Evolutionary conservation across 1,284 basidiomycete genomes (phyloP).

Genomic region (Porogramme epimiltina): DNA sequence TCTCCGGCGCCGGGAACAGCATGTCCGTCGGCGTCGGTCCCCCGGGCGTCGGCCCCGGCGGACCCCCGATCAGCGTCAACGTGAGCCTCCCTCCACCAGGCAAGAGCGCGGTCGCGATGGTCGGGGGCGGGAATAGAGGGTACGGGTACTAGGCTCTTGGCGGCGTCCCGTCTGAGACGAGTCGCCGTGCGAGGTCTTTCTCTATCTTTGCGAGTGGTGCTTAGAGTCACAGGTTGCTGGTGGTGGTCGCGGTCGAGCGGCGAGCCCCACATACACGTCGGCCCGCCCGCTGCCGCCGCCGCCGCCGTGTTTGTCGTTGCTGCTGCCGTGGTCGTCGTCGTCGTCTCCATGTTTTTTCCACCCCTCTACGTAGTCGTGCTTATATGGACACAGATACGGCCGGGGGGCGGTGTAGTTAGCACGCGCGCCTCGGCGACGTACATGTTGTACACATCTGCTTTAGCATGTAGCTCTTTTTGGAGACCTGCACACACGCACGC

Average conservation of each 20-base stretch:
- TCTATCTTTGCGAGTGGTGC: too few species aligned
- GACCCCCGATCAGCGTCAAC: constrained; percentile 46
- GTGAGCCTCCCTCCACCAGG: constrained; percentile 38
- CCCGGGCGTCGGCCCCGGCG: constrained; percentile 17
- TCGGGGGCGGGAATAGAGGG: constrained; percentile 29
- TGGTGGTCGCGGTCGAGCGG: not conserved
- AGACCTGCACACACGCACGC: too few species aligned
- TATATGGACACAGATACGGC: constrained; percentile 2
- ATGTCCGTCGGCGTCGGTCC: constrained; percentile 27
- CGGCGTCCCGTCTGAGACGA: constrained; percentile 59
- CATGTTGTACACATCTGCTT: constrained; percentile 16
- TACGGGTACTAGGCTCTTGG: constrained; percentile 28
- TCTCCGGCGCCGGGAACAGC: constrained; percentile 12
- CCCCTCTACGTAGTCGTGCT: not conserved
- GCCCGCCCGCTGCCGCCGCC: too few species aligned
- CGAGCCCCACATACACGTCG: constrained; percentile 16
- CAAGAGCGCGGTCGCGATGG: constrained; percentile 30
- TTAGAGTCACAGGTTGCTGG: not conserved
- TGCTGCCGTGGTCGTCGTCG: not conserved
- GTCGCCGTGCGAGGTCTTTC: not conserved
- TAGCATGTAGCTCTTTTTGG: too few species aligned
- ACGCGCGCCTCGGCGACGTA: not conserved
- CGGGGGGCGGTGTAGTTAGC: not conserved
- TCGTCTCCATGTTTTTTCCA: not conserved
- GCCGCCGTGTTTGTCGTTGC: not conserved